Evolutionary conservation across 768 basidiomycete genomes (phyloP).

Genomic region (Ramaria sp.): DNA sequence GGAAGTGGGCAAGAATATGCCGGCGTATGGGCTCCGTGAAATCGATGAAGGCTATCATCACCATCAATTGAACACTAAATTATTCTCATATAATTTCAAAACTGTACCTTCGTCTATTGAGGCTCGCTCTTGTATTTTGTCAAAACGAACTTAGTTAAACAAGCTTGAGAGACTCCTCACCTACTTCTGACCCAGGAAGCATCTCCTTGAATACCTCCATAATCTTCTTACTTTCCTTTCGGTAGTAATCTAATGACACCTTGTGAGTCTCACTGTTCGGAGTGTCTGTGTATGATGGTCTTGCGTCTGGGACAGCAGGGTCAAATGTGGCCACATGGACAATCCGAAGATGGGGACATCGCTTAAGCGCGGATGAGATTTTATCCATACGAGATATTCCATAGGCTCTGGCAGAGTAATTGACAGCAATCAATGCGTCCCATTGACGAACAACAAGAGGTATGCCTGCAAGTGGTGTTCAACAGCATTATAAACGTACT

Average conservation of each 20-base stretch:
- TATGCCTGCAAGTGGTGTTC: conserved; percentile 21
- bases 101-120: conserved; percentile 70
- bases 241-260: conserved; percentile 88
- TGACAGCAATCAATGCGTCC: conserved; percentile 86
- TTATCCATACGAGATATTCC: conserved; percentile 91
- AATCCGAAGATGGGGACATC: conserved; percentile 73
- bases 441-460: conserved; percentile 85
- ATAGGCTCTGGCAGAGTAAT: conserved; percentile 86
- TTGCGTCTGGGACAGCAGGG: conserved; percentile 17
- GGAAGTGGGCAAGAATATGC: conserved; percentile 60
- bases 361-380: conserved; percentile 59
- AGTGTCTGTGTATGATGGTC: conserved; percentile 89
- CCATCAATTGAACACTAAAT: not conserved
- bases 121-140: conserved; percentile 63
- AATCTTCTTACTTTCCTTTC: conserved; percentile 84
- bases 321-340: conserved; percentile 94
- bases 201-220: conserved; percentile 71
- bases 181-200: conserved; percentile 71
- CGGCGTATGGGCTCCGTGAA: conserved; percentile 75
- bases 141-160: not conserved
- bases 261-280: conserved; percentile 88
- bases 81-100: not conserved
- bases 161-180: conserved; percentile 27
- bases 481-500: conserved; percentile 14
- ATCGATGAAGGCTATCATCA: conserved; percentile 68